phyloP scores from a whole-genome alignment of 805 yeast species.

The Nakazawaea ernobii region DNA sequence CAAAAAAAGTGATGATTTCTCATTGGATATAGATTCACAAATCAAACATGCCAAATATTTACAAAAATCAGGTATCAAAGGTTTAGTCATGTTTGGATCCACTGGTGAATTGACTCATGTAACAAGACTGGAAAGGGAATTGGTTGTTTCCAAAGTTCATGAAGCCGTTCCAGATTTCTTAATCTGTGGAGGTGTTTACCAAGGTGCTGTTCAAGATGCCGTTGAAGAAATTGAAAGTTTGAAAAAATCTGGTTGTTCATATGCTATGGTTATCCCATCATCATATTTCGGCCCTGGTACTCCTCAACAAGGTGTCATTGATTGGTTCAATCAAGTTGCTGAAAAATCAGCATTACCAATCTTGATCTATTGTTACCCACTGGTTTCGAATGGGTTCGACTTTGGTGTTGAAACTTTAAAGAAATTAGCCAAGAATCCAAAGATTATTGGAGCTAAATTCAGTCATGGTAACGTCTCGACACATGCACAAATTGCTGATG shows the following conservation, averaged over 20 bases:
- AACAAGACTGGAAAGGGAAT: conserved; percentile 37
- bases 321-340: conserved; percentile 39
- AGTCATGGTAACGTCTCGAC: conserved; percentile 46
- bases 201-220: conserved; percentile 39
- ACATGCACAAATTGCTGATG: conserved; percentile 38
- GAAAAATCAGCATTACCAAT: conserved; percentile 36
- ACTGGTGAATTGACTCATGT: conserved; percentile 53
- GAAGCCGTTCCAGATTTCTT: conserved; percentile 33
- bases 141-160: conserved; percentile 27
- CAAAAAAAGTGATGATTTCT: conserved; percentile 29
- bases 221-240: conserved; percentile 31
- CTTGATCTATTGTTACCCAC: conserved; percentile 42
- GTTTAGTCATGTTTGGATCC: conserved; percentile 45
- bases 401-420: conserved; percentile 33
- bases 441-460: conserved; percentile 47
- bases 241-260: conserved; percentile 32
- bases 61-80: conserved; percentile 37
- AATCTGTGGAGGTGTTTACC: conserved; percentile 44
- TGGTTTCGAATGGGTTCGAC: conserved; percentile 38
- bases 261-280: conserved; percentile 37
- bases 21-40: conserved; percentile 41
- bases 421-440: conserved; percentile 37
- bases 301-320: conserved; percentile 40
- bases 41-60: conserved; percentile 38
- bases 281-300: conserved; percentile 42